Conservation (phyloP, 177 flowering plant genomes). For the Vitis hybrid region DNA sequence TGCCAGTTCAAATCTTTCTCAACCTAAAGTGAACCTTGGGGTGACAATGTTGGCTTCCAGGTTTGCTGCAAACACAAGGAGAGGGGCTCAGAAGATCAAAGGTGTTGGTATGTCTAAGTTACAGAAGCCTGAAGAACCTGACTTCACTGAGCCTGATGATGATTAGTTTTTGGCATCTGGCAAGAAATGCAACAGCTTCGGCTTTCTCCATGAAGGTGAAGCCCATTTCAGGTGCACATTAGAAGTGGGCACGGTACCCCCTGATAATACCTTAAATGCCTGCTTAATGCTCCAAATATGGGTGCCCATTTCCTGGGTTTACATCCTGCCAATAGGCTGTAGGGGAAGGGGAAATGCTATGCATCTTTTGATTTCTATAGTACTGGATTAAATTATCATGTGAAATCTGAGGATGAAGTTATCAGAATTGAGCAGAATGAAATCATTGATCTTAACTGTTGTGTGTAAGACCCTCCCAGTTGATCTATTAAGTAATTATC, state of each 20-base stretch:
- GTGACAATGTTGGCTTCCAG: slow-evolving; percentile 70
- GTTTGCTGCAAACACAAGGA: slow-evolving; percentile 77
- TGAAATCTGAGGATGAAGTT: no score
- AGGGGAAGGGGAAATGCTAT: no score
- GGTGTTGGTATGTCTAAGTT: slow-evolving; percentile 43
- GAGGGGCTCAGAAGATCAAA: slow-evolving; percentile 62
- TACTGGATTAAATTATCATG: no score
- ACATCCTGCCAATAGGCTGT: no score
- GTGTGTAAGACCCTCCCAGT: no score
- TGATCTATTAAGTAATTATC: no score
- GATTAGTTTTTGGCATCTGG: slow-evolving; percentile 21
- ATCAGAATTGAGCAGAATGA: no score
- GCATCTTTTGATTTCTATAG: no score
- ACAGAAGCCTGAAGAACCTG: slow-evolving; percentile 83
- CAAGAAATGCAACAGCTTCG: neutral
- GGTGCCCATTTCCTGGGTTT: no score
- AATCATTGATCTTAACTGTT: no score
- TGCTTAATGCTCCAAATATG: no score
- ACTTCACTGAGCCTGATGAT: slow-evolving; percentile 56
- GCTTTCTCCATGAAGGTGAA: neutral
- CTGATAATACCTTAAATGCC: neutral
- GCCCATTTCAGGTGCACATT: neutral
- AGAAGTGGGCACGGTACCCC: neutral
- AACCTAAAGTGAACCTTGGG: slow-evolving; percentile 41
- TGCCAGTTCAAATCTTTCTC: slow-evolving; percentile 26